phyloP scores from a whole-genome alignment of 257 asterid species.

The Solanum clarkiae region DNA sequence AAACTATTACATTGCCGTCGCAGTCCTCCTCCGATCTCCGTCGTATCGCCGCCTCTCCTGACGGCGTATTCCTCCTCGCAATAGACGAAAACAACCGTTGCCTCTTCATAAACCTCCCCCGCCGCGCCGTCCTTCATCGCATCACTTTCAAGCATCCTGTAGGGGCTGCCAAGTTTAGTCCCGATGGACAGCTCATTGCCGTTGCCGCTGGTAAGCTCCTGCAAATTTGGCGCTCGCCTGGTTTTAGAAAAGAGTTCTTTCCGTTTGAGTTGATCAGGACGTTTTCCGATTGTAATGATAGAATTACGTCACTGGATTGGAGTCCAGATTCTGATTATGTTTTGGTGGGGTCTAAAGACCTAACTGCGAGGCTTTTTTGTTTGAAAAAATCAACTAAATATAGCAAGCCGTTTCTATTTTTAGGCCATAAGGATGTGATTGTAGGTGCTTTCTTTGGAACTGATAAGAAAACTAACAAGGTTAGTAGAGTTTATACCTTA shows the following conservation, averaged over 20 bases:
- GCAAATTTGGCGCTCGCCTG: constrained; percentile 94
- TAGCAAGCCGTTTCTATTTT: constrained; percentile 58
- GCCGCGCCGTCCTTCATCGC: constrained; percentile 75
- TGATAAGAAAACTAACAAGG: constrained; percentile 45
- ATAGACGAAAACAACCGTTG: constrained; percentile 90
- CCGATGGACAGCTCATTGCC: constrained; percentile 66
- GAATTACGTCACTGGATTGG: constrained; percentile 65
- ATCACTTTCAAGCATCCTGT: constrained; percentile 66
- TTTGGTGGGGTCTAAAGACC: constrained; percentile 73
- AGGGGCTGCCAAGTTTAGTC: constrained; percentile 65
- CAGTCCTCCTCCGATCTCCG: constrained; percentile 79
- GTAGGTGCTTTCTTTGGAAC: constrained; percentile 75
- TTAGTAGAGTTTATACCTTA: constrained; percentile 44
- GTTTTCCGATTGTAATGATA: constrained; percentile 70
- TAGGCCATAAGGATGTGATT: constrained; percentile 76
- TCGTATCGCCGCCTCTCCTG: constrained; percentile 75
- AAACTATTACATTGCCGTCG: constrained; percentile 65
- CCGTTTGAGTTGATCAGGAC: constrained; percentile 78
- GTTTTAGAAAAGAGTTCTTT: constrained; percentile 76
- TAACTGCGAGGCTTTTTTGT: constrained; percentile 66
- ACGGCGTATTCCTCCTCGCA: constrained; percentile 70
- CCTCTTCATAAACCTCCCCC: constrained; percentile 64
- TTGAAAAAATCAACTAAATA: constrained; percentile 24
- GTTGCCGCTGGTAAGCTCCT: constrained; percentile 81
- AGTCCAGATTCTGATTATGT: constrained; percentile 64